Evolutionary conservation across 805 yeast species (phyloP), one percentile per base, ranked within the genome.

Genomic region (Candida parachauliodes): DNA sequence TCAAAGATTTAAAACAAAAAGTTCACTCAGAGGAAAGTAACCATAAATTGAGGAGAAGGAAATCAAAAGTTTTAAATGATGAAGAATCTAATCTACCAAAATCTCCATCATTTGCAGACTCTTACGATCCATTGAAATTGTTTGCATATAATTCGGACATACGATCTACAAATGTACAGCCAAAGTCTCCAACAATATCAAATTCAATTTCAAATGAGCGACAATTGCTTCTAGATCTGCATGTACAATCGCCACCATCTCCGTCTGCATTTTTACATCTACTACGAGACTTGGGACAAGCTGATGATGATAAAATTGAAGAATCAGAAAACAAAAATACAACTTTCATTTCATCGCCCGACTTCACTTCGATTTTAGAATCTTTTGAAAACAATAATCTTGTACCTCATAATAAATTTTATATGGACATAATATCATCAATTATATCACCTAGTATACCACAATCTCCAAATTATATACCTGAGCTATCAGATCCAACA

Each of bases 1-100:
- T 69, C 2, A 54, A 49, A 28, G 32, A 37, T 9, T 51, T 75
- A 34, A 66, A 62, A 35, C 42, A 47, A 12, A 52, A 60, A 40
- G 72, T 73, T 41, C 62, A 57, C 35, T 39, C 50, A 8, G 54
- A 65, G 10, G 80, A 74, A 44, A 60, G 59, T 11, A 49, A 47
- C 3, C 59, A 59, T 36, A 76, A 76, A 47, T 49, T 67, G 14
- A 50, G 79, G 35, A 68, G 60, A 36, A 52, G 79, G 15, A 60
- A 45, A 36, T 15, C 32, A 35, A 23, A 17, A 11, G n/a, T 9
- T 8, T 10, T 17, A 5, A 12, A 15, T 4, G 21, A 11, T 19
- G 12, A 9, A n/a, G 12, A 15, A 8, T 10, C 20, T n/a, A 16
- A 4, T n/a, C 7, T 5, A 30, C 16, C 24, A 4, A 30, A 15